These are phyloP conservation scores for Staphylotrichum longicolle DNA, from an alignment of 495 filamentous ascomycete genomes.

Conservation along the genomic window DNA sequence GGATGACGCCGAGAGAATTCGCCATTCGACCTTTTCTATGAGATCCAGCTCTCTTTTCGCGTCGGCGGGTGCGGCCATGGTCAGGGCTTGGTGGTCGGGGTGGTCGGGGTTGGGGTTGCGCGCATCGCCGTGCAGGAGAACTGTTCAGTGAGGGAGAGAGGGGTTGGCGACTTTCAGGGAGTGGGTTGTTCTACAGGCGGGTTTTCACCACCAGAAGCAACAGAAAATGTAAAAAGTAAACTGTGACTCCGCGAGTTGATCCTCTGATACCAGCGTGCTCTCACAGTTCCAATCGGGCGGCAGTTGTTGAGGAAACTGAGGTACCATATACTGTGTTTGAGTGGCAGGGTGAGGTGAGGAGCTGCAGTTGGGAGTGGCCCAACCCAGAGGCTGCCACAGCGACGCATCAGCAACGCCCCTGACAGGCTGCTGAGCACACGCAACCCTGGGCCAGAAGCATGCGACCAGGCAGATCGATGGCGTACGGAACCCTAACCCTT, in stretches of 20 bases:
- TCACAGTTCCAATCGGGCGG: no score
- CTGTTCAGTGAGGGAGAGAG: background rate
- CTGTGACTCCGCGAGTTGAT: no score
- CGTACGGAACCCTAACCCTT: background rate
- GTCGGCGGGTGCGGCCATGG: constrained; percentile 35
- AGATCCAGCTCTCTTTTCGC: constrained; percentile 80
- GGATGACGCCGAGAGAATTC: constrained; percentile 75
- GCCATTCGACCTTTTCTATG: constrained; percentile 85
- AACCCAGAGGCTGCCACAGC: constrained; percentile 1
- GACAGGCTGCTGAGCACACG: constrained; percentile 11
- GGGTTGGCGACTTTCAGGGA: background rate
- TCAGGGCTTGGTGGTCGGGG: background rate
- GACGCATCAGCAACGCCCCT: constrained; percentile 2
- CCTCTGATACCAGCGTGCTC: no score
- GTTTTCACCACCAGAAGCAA: no score
- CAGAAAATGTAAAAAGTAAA: no score
- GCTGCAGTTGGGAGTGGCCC: background rate
- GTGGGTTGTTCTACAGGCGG: no score
- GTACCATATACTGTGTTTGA: no score
- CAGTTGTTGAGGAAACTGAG: no score
- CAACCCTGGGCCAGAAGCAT: background rate
- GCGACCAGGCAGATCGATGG: no score
- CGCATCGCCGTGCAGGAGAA: no score
- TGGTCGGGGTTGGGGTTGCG: background rate
- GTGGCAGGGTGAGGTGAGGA: background rate